Conservation (phyloP, 176 grass and related monocot genomes). For the Typha latifolia region DNA sequence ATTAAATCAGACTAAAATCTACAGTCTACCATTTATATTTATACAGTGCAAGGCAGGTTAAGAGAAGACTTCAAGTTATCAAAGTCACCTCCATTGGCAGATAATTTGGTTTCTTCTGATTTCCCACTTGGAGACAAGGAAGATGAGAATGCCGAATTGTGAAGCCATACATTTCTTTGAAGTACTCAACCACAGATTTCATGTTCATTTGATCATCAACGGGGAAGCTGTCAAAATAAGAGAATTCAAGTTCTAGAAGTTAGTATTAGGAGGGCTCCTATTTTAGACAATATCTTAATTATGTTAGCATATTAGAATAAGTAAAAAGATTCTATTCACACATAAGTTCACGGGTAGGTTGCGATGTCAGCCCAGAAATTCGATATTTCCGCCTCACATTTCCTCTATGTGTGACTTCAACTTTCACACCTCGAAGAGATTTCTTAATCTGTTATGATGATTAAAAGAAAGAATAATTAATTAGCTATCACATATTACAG, state of each 20-base stretch:
- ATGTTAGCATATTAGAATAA: not conserved
- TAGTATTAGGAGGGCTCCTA: not conserved
- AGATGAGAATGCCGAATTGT: slow-evolving; percentile 88
- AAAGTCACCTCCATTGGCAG: slow-evolving; percentile 86
- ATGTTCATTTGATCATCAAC: slow-evolving; percentile 99
- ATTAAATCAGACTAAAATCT: not conserved
- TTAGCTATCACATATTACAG: not conserved
- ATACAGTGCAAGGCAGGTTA: too few relatives aligned
- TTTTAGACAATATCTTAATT: not conserved
- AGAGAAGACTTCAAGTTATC: not conserved
- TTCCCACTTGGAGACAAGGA: slow-evolving; percentile 96
- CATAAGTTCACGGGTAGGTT: slow-evolving; percentile 92
- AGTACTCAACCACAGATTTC: slow-evolving; percentile 98
- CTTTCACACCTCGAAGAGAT: slow-evolving; percentile 84
- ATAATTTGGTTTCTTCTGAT: slow-evolving; percentile 98
- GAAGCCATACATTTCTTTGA: slow-evolving; percentile 99
- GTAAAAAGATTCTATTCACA: slow-evolving; percentile 25
- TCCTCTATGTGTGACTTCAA: slow-evolving; percentile 96
- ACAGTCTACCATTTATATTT: not conserved
- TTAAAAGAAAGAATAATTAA: not conserved
- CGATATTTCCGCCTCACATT: slow-evolving; percentile 97
- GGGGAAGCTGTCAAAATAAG: slow-evolving; percentile 48
- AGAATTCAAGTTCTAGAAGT: not conserved
- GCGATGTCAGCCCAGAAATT: slow-evolving; percentile 74
- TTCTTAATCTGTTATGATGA: slow-evolving; percentile 77